A percentile compares a stretch with the other conserved stretches of the same genome.
Evolutionary conservation across 441 rosid species (phyloP).

Genomic region (Erodium texanum): DNA sequence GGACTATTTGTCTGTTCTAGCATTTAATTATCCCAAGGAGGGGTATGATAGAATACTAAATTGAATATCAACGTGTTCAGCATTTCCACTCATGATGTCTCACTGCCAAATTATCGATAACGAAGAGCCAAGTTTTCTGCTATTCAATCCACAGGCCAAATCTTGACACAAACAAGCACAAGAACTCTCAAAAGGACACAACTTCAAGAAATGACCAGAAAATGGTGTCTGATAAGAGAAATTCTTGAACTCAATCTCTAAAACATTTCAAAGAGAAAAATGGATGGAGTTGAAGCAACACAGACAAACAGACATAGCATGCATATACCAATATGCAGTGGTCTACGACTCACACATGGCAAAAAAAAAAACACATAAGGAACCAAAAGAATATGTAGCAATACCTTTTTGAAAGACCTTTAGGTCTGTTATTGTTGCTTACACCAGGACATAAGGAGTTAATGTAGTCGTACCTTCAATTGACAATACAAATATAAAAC

Average conservation of each 20-base stretch:
- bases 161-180: neutral
- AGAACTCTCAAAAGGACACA: neutral
- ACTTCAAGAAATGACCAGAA: neutral
- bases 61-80: neutral
- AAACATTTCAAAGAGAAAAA: neutral
- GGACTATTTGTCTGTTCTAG: neutral
- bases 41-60: neutral
- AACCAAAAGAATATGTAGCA: neutral
- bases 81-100: neutral
- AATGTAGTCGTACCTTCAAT: constrained; percentile 53
- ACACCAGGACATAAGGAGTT: constrained; percentile 56
- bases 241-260: neutral
- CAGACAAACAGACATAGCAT: too few species aligned
- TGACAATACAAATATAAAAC: constrained; percentile 11
- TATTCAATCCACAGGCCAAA: neutral
- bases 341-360: too few species aligned
- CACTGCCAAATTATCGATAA: neutral
- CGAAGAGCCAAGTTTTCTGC: neutral
- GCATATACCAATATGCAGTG: too few species aligned
- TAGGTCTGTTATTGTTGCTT: constrained; percentile 27
- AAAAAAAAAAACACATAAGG: too few species aligned
- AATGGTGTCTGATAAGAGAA: neutral
- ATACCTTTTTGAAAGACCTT: constrained; percentile 47
- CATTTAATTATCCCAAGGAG: neutral
- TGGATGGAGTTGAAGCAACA: neutral